Base-by-base conservation (phyloP, 805 yeast species). In the Sugiyamaella boreocaroliniensis region DNA sequence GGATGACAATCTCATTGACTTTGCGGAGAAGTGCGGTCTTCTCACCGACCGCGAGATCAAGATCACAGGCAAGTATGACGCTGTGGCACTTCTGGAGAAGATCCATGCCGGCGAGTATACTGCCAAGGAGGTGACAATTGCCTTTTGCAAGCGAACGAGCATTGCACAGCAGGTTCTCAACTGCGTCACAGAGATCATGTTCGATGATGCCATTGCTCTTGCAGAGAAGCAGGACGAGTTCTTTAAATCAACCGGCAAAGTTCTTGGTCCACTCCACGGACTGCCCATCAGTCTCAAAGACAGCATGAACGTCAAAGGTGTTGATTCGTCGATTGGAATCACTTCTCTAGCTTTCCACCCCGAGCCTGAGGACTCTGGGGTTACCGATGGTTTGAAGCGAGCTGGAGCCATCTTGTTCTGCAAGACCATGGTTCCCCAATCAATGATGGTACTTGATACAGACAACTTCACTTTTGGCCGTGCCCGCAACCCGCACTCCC, bases 261-360 rank as follows among this genome's bases (percentile, higher is more conserved):
- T 74, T 2, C 62, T 78, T 32, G 87, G 87, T 29, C 82, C 85
- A 1, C 72, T 83, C 44, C 87, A 83, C 58, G 88, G 88, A 2
- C 67, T 83, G 40, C 88, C 88, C 2, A 69, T 82, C 29, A 79
- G 85, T 0, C 69, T 82, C 48, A 82, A 82, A 60, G 82, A 78
- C 54, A 71, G 72, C 49, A 64, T 76, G 48, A 71, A 75, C 52
- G 59, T 80, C 49, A 66, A 67, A 46, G 83, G 82, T 2, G 69
- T 71, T 19, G 76, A 76, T 14, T 70, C 84, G 2, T 64, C 79
- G 9, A 66, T 77, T 58, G 85, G 84, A 19, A 43, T 50, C 32
- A 49, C 59, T 2, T 50, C 54, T 29, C 14, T 47, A 76, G 78
- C 44, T n/a, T 62, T 70, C 46, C 75, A 71, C 44, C 64, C 59